Evolutionary conservation across 148 eudicot genomes (phyloP).

Genomic region (Cornus kousa): DNA sequence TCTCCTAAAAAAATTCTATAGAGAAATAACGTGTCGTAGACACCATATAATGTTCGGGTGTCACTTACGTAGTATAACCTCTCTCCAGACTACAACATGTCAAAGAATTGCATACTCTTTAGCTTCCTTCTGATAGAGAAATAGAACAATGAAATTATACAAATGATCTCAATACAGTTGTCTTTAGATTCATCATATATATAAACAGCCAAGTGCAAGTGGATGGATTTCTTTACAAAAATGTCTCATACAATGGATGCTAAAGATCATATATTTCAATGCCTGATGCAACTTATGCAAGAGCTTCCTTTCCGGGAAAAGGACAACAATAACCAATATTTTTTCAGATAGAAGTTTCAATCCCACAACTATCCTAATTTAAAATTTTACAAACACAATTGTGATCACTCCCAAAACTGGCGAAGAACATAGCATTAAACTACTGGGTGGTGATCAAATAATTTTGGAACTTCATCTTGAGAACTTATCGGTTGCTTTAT

Average conservation of each 20-base stretch:
- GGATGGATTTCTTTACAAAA: no score
- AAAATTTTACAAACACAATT: neutral
- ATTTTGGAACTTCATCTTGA: slow-evolving; percentile 1
- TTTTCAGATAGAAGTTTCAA: neutral
- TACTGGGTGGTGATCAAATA: neutral
- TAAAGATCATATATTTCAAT: neutral
- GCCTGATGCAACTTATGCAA: neutral
- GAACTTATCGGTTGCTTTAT: slow-evolving; percentile 5
- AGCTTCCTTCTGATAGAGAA: no score
- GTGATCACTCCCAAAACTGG: neutral
- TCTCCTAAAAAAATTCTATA: no score
- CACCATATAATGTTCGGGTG: no score
- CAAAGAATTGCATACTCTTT: no score
- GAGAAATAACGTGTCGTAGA: no score
- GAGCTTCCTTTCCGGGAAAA: neutral
- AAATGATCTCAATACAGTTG: no score
- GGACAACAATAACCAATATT: neutral
- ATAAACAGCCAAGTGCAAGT: no score
- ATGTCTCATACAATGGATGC: neutral
- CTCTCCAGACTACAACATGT: no score
- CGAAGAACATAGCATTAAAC: neutral
- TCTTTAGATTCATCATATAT: no score
- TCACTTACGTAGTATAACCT: no score
- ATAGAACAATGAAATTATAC: no score
- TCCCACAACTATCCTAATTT: neutral